Evolutionary conservation across 2,329 filamentous ascomycete species (phyloP).

Genomic region (Beauveria sp.): DNA sequence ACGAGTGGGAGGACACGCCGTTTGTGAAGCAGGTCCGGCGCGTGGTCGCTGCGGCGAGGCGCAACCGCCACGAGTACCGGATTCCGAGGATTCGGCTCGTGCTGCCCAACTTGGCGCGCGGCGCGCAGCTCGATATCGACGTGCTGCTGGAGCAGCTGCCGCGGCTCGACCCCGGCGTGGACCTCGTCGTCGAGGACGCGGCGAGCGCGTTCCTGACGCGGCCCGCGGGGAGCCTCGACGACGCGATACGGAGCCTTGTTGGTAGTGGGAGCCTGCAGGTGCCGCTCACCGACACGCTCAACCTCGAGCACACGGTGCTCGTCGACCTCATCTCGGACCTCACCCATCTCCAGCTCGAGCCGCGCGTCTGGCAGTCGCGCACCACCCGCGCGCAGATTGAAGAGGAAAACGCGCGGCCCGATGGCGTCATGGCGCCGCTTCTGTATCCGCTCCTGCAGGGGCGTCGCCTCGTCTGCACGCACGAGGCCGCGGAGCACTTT

Average conservation of each 20-base stretch:
- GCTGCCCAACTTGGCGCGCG: constrained; percentile 25
- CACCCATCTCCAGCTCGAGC: constrained; percentile 27
- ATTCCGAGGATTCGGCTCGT: constrained; percentile 29
- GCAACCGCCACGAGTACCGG: constrained; percentile 30
- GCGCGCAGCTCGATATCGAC: constrained; percentile 22
- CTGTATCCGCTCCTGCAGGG: constrained; percentile 28
- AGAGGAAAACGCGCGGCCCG: constrained; percentile 23
- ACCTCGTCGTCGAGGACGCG: constrained; percentile 26
- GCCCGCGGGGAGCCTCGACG: constrained; percentile 2
- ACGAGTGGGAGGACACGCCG: constrained; percentile 28
- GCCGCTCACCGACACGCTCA: constrained; percentile 27
- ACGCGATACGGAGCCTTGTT: constrained; percentile 24
- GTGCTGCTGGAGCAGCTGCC: constrained; percentile 25
- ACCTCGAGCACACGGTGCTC: constrained; percentile 35
- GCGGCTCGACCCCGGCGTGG: constrained; percentile 23
- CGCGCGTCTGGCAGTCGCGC: constrained; percentile 26
- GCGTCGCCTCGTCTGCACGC: constrained; percentile 29
- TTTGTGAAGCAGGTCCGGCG: constrained; percentile 26
- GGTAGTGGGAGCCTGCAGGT: constrained; percentile 20
- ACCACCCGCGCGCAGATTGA: constrained; percentile 28
- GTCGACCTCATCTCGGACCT: constrained; percentile 34
- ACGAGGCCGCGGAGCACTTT: constrained; percentile 31
- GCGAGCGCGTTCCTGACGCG: constrained; percentile 19
- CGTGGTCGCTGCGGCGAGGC: constrained; percentile 28
- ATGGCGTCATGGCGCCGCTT: constrained; percentile 26